These are phyloP conservation scores for Daucus carota DNA, from an alignment of 129 eudicot genomes.

Conservation along the genomic window DNA sequence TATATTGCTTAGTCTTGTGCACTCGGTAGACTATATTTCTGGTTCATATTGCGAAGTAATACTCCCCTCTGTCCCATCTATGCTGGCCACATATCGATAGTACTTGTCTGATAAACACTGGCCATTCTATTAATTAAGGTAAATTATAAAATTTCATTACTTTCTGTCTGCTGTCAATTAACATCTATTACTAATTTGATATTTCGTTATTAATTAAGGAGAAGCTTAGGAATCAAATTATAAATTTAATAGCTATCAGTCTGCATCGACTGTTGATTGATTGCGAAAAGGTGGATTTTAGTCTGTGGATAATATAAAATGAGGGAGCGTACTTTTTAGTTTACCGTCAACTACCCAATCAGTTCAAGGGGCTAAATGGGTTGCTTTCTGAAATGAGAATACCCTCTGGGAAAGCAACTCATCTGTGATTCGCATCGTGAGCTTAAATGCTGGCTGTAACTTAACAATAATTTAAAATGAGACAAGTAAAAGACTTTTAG, in stretches of 20 bases:
- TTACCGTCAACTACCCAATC: too few species aligned
- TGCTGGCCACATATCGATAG: not conserved
- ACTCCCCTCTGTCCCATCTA: not conserved
- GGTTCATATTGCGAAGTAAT: not conserved
- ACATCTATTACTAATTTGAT: not conserved
- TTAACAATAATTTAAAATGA: too few species aligned
- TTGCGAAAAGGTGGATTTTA: not conserved
- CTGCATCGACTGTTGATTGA: not conserved
- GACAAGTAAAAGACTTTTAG: not conserved
- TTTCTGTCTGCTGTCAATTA: not conserved
- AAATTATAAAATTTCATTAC: not conserved
- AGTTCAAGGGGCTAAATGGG: not conserved
- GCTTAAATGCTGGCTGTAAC: not conserved
- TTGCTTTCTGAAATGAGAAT: not conserved
- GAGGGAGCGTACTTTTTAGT: too few species aligned
- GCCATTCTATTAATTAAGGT: not conserved
- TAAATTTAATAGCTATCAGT: too few species aligned
- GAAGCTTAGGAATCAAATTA: not conserved
- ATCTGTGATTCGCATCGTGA: not conserved
- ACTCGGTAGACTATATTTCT: not conserved
- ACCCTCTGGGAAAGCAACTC: not conserved
- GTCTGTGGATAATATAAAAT: not conserved
- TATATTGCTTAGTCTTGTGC: not conserved
- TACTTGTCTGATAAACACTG: not conserved
- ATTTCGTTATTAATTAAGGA: not conserved